Base-by-base conservation (phyloP, 2,329 filamentous ascomycete species). In the Microsporum ferrugineum region DNA sequence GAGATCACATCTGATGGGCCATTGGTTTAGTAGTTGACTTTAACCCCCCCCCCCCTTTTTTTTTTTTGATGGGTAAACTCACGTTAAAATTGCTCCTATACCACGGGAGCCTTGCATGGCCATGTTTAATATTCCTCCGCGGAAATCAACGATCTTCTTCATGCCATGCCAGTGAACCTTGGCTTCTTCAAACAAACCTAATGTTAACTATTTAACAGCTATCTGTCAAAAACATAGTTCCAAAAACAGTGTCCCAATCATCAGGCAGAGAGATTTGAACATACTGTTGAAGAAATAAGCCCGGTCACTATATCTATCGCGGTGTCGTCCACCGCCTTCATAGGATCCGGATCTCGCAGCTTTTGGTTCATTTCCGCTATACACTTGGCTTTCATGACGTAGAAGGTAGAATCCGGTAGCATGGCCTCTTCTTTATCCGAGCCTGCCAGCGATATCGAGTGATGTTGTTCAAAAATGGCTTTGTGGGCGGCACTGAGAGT, bases 401-500 rank as follows among this genome's bases (percentile, higher is more conserved):
- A 73, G 49, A 74, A 74, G 43, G 75, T 72, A n/a, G 68, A 64
- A 43, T 76, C 71, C 31, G 66, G 64, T 23, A 69, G 64, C 23
- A 69, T 63, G 8, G 63, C 64, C 31, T 65, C 61, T 29, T 67
- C 61, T 27, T 45, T 62, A 59, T 38, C 57, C 58, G 62, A 58
- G 2, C 63, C 65, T 7, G 65, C 62, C n/a, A 65, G 64, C 2
- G 67, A 59, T 61, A 68, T 68, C 43, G 63, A 62, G 58, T 69
- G 67, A 47, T 66, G 63, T 17, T 68, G 67, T 23, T 68, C 64
- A 12, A 74, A 61, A 23, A 72, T 66, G 12, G 74, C 73, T 63
- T 70, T 68, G 63, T 76, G 74, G 33, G 73, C 74, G 49, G 74
- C 74, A 33, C 69, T 70, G 61, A 74, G 72, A 41, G 68, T 70